Conservation (phyloP, 495 filamentous ascomycete species). For the Staphylotrichum tortipilum region DNA sequence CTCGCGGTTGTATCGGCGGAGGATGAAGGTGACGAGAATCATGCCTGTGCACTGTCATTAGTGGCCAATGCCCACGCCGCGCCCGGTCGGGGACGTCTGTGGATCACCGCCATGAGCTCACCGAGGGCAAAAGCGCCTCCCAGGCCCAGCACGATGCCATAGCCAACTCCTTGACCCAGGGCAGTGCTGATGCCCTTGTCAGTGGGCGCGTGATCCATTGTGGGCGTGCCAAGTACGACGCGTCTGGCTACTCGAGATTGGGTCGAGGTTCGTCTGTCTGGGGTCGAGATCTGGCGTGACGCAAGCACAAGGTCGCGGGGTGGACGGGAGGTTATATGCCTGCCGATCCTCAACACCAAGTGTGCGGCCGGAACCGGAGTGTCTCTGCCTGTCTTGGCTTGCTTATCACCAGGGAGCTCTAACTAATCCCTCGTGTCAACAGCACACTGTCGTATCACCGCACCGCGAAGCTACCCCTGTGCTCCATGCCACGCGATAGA, state of each 20-base stretch:
- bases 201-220: slow-evolving; percentile 12
- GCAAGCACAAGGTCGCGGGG: neutral
- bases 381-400: neutral
- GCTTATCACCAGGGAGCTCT: neutral
- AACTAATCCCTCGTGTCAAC: no score
- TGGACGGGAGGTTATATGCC: neutral
- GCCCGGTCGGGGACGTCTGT: no score
- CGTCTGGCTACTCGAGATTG: neutral
- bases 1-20: slow-evolving; percentile 85
- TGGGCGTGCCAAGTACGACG: neutral
- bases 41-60: slow-evolving; percentile 17
- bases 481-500: neutral
- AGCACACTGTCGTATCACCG: no score
- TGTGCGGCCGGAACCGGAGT: neutral
- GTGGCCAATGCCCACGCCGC: no score
- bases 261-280: neutral
- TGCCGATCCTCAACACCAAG: neutral
- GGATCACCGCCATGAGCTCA: slow-evolving; percentile 26
- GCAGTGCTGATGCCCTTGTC: slow-evolving; percentile 25
- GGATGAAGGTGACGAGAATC: slow-evolving; percentile 64
- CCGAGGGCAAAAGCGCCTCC: slow-evolving; percentile 71
- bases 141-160: slow-evolving; percentile 74
- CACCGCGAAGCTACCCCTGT: neutral
- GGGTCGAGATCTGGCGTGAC: neutral
- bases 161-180: slow-evolving; percentile 63